Conservation (phyloP, 148 eudicot genomes). For the Polygonum aviculare region DNA sequence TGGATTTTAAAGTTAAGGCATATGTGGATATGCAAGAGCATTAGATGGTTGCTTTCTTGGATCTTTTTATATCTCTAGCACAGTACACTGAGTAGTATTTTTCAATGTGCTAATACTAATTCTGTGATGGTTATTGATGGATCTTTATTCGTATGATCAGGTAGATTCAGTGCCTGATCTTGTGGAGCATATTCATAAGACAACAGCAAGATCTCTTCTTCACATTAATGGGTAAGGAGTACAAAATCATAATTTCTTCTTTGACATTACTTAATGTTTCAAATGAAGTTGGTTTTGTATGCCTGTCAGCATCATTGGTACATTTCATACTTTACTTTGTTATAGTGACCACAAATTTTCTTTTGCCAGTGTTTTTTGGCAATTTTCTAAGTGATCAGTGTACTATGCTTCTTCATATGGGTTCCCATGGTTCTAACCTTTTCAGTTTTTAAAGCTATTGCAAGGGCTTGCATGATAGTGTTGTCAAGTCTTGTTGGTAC, state of each 20-base stretch:
- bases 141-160: slow-evolving; percentile 30
- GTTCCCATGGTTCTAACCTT: not conserved
- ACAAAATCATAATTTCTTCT: not conserved
- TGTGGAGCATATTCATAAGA: slow-evolving; percentile 68
- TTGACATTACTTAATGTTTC: not conserved
- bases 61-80: not conserved
- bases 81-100: not conserved
- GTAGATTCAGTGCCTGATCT: slow-evolving; percentile 93
- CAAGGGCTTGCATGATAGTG: not conserved
- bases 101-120: not conserved
- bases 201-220: slow-evolving; percentile 82
- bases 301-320: not conserved
- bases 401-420: not conserved
- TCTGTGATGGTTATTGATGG: not conserved
- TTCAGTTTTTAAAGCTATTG: not conserved
- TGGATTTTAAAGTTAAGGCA: not conserved
- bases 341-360: not conserved
- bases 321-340: not conserved
- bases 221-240: slow-evolving; percentile 79
- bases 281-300: not conserved
- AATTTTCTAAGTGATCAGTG: not conserved
- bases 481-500: not conserved
- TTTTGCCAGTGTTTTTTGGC: not conserved
- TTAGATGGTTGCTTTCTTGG: not conserved
- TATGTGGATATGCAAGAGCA: not conserved